phyloP scores from a whole-genome alignment of 352 stramenopile species.

The Globisporangium paddicum region DNA sequence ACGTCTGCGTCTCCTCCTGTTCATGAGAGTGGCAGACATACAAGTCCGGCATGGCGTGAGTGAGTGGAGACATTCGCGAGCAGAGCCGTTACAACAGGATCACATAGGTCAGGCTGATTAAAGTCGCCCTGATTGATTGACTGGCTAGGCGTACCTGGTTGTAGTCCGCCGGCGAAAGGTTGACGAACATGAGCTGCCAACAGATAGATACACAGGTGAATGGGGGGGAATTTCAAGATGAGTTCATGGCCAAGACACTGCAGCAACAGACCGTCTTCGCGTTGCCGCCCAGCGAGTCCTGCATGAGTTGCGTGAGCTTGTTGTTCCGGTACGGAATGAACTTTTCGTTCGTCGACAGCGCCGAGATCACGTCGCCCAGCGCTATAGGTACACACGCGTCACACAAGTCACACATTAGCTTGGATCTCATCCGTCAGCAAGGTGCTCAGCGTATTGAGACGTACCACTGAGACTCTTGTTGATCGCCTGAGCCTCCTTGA shows the following conservation, averaged over 20 bases:
- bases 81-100: conserved; percentile 2
- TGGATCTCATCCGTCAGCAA: neutral
- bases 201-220: no score
- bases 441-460: neutral
- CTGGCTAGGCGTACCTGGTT: conserved; percentile 53
- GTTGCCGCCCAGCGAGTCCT: conserved; percentile 92
- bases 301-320: conserved; percentile 92
- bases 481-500: conserved; percentile 88
- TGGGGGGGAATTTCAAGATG: no score
- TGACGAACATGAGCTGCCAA: conserved; percentile 90
- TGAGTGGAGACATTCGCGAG: neutral
- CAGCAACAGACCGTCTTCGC: conserved; percentile 77
- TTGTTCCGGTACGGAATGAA: conserved; percentile 94
- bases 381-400: conserved; percentile 27
- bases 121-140: neutral
- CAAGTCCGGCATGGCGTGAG: conserved; percentile 1
- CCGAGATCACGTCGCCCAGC: conserved; percentile 90
- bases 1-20: conserved; percentile 82
- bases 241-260: neutral
- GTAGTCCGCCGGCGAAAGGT: conserved; percentile 87
- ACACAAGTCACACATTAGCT: neutral
- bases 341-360: conserved; percentile 88
- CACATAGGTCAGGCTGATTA: neutral
- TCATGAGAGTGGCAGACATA: neutral
- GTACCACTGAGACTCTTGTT: conserved; percentile 87